Evolutionary conservation across 2,329 filamentous ascomycete species (phyloP), one percentile per base, ranked within the genome.

Genomic region (Graphium sp.): DNA sequence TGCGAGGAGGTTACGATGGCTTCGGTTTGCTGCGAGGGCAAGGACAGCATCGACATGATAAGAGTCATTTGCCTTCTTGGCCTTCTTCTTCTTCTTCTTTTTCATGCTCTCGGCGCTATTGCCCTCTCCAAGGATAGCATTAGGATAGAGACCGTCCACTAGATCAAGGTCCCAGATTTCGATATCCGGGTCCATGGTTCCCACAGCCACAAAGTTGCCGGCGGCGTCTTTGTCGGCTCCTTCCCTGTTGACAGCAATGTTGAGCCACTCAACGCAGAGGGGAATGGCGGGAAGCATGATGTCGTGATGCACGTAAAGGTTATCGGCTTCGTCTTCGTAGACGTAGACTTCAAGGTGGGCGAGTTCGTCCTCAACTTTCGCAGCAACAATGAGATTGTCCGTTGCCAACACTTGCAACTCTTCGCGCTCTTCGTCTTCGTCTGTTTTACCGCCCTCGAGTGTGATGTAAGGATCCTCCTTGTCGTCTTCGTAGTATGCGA

Each of bases 281-380:
- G 89, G 89, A 46, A 98, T 93, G 15, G 87, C 87, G 18, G 89
- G 89, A 32, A 98, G 68, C 87, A 98, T 95, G 43, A 98, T 92
- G 53, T 98, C 89, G 66, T 98, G 89, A 58, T 98, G 89, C 15
- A 98, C 87, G 51, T 98, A 98, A 35, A 98, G 74, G 49, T 98
- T 98, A 55, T 95, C 89, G 24, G 76, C 80, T 36, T 73, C 73
- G 42, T 95, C 89, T 52, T 98, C 89, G 55, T 95, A 98, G 17
- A 98, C 84, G 46, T 95, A 94, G 13, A 95, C 79, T 51, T 98
- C 89, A 16, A 98, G 63, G 52, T 95, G 87, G 12, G 89, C 87
- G 35, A 98, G 75, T 49, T 98, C 89, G 43, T 98, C 89, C 53
- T 98, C 89, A 29, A 95, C 77, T 56, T 93, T 87, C 38, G 84